A percentile compares a stretch with the other conserved stretches of the same genome.
Evolutionary conservation across 192 early-diverging fungal genomes (phyloP).

Genomic region (Backusella tuberculispora): DNA sequence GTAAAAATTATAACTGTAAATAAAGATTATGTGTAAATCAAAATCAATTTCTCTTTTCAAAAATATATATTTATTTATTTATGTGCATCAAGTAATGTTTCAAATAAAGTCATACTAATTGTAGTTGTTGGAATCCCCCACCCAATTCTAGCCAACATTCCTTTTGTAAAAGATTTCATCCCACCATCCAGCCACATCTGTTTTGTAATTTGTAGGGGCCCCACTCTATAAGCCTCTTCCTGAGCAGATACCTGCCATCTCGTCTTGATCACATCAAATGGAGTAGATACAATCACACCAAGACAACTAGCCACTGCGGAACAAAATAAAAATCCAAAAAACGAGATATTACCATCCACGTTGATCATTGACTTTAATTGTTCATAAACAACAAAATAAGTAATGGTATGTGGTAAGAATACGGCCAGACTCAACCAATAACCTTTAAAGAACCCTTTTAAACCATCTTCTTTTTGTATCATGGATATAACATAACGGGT

Average conservation of each 20-base stretch:
- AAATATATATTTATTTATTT: not conserved
- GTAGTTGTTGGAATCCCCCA: slow-evolving; percentile 72
- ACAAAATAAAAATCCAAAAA: slow-evolving; percentile 60
- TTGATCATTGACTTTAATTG: slow-evolving; percentile 45
- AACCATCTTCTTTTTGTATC: slow-evolving; percentile 48
- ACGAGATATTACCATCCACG: slow-evolving; percentile 16
- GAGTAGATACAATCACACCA: slow-evolving; percentile 65
- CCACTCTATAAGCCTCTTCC: slow-evolving; percentile 25
- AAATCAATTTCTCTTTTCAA: no score
- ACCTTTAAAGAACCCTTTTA: slow-evolving; percentile 72
- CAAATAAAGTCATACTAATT: slow-evolving; percentile 74
- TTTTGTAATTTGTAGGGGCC: slow-evolving; percentile 42
- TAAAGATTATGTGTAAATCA: no score
- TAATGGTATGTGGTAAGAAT: slow-evolving; percentile 74
- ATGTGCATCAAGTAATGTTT: slow-evolving; percentile 60
- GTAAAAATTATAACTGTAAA: not conserved
- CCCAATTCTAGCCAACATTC: slow-evolving; percentile 63
- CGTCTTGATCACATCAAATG: slow-evolving; percentile 81
- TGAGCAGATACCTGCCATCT: slow-evolving; percentile 64
- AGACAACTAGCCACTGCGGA: slow-evolving; percentile 60
- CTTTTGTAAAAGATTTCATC: slow-evolving; percentile 60
- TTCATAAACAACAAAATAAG: slow-evolving; percentile 75
- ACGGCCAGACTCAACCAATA: slow-evolving; percentile 72
- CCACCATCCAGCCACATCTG: slow-evolving; percentile 53
- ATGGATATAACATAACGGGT: not conserved